Evolutionary conservation across 768 basidiomycete genomes (phyloP), one percentile per base, ranked within the genome.

Genomic region (Suillus luteus): DNA sequence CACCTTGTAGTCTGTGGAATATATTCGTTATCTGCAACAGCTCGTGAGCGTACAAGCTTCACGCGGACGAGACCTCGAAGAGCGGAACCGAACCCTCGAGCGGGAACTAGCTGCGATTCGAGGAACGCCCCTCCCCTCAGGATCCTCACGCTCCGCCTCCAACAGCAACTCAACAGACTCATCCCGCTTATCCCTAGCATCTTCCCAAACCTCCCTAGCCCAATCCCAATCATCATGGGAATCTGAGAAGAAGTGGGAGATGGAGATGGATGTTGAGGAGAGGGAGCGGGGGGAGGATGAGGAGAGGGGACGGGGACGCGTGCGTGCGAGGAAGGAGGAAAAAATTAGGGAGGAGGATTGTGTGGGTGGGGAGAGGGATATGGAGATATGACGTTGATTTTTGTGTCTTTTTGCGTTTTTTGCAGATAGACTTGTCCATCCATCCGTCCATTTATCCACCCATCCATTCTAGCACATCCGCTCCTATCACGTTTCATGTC

Each of bases 31-130:
- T 74, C 85, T 95, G 12, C 93, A 95, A 72, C 92, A 94, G 68
- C 87, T 95, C 60, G 92, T 95, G 11, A 85, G 83, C 3, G 89
- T 87, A 0, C 93, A 94, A 69, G 90, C 91, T 5, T 84, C 83
- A 49, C 81, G 92, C 11, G 93, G 92, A 72, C 80, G 90, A 46
- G 91, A 93, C 69, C 80, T 95, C 57, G 93, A 95, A 74, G 82
- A 83, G 59, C 86, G 90, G 75, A 82, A 93, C 43, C 82, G 83
- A 52, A 72, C 66, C 52, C 40, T 77, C 60, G 75, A 77, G 55
- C 51, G 64, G n/a, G 75, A 77, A 49, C 9, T 76, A 59, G 71
- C 55, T 67, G 71, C 46, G 60, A 61, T 65, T 59, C 71, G 60
- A 52, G 76, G 66, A 3, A 58, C 57, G 5, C 55, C 55, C 22